Evolutionary conservation across 176 grass and related monocot genomes (phyloP).

Genomic region (Melocanna baccifera): DNA sequence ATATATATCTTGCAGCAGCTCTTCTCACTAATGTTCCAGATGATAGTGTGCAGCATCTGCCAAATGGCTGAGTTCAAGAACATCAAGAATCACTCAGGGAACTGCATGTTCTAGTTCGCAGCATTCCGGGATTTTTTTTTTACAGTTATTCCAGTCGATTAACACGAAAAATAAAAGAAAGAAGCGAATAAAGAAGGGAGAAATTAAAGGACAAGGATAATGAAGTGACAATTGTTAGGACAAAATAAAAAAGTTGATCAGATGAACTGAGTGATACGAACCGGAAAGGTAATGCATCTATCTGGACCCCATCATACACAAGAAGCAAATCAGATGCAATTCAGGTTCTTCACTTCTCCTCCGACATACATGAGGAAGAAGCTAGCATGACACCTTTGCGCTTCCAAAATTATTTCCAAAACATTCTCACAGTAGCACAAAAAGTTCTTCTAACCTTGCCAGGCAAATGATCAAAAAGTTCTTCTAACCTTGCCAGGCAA

Average conservation of each 20-base stretch:
- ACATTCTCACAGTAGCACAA: neutral
- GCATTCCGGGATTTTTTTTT: neutral
- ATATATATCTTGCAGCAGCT: neutral
- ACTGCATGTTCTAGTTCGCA: neutral
- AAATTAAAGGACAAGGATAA: neutral
- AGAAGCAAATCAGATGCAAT: neutral
- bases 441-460: neutral
- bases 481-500: neutral
- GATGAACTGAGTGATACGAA: slow-evolving; percentile 1
- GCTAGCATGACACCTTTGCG: neutral
- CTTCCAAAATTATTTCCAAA: neutral
- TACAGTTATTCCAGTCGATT: neutral
- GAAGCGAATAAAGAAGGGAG: neutral
- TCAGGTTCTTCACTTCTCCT: slow-evolving; percentile 14
- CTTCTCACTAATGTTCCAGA: neutral
- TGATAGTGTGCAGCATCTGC: neutral
- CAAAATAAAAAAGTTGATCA: slow-evolving; percentile 5
- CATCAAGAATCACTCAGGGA: neutral
- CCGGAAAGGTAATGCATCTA: neutral
- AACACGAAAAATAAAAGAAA: neutral
- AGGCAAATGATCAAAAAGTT: slow-evolving; percentile 6
- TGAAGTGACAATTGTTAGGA: neutral
- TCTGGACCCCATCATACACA: neutral
- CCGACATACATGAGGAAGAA: neutral
- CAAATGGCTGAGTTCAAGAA: neutral